Evolutionary conservation across 208 protist genomes (phyloP), one percentile per base, ranked within the genome.

Genomic region (Wallacemonas collosoma): DNA sequence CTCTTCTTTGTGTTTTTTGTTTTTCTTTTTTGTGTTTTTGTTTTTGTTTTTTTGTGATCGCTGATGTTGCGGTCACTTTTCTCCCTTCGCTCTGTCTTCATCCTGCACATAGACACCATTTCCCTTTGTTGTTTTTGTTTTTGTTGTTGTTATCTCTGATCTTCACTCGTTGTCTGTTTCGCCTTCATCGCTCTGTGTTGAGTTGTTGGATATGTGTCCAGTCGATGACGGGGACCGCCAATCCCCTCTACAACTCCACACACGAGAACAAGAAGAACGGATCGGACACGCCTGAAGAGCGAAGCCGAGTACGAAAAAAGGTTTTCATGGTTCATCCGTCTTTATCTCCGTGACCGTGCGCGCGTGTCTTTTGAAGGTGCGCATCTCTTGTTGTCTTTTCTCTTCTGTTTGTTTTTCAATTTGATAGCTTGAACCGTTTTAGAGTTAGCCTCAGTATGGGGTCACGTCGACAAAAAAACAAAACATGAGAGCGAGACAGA

Each of bases 1-100:
- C 60, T 48, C 57, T 78, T 43, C 71, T 35, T 58, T 66, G 45
- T 14, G 68, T 69, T 35, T 72, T 55, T 26, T n/a, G n/a, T n/a
- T 5, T 72, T 58, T 17, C 12, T 50, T 2, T 54, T 45, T 73
- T 36, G 40, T 43, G 43, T 26, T 26, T 72, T 11, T 73, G 40
- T 73, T 71, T 73, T 69, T 65, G 71, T 68, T 57, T 73, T 71
- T 56, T 68, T 3, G 26, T 0, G 26, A 26, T 26, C 26, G 26
- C 26, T 26, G 26, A 26, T 0, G 26, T 0, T 26, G 26, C 26
- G 26, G 26, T 26, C 26, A 26, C 26, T 26, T 26, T 26, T 26
- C 26, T 26, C 26, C 26, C 26, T 26, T 26, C 26, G 26, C 26
- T 26, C 26, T 26, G 26, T 26, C 26, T 26, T 26, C 26, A 26